Conservation (phyloP, 768 basidiomycete genomes). For the Plicaturopsis crispa region DNA sequence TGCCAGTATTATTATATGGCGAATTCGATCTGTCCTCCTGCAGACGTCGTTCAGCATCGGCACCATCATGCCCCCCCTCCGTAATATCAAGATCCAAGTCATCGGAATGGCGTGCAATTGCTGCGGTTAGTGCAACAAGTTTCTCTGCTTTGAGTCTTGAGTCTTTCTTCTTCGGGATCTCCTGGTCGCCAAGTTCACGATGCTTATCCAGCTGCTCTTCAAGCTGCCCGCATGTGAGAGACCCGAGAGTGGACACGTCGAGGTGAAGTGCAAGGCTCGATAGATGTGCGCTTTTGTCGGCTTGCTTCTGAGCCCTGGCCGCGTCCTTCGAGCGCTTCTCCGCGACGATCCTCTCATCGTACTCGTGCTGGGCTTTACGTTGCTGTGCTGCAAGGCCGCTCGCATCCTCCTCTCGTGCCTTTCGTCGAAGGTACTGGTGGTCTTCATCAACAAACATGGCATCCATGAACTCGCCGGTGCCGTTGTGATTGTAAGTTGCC, state of each 20-base stretch:
- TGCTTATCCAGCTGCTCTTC: not conserved
- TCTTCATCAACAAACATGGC: slow-evolving; percentile 4
- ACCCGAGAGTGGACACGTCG: not conserved
- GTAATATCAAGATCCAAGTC: too few relatives aligned
- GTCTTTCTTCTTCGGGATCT: not conserved
- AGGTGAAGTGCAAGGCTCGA: not conserved
- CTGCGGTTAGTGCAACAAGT: not conserved
- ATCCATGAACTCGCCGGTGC: slow-evolving; percentile 19
- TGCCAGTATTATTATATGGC: too few relatives aligned
- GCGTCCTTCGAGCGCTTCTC: not conserved
- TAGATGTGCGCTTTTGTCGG: not conserved
- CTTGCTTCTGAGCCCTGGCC: not conserved
- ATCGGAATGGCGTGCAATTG: too few relatives aligned
- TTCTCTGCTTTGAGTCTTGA: not conserved
- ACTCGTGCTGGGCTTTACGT: not conserved
- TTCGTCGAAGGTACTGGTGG: not conserved
- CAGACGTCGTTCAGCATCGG: too few relatives aligned
- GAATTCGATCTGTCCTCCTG: too few relatives aligned
- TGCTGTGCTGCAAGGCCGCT: not conserved
- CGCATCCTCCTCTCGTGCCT: not conserved
- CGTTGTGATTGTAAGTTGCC: slow-evolving; percentile 16
- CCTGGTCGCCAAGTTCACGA: not conserved
- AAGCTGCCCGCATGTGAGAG: not conserved
- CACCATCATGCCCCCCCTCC: too few relatives aligned
- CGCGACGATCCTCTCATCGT: not conserved